phyloP scores from a whole-genome alignment of 768 basidiomycete species.

The Strobilomyces confusus region DNA sequence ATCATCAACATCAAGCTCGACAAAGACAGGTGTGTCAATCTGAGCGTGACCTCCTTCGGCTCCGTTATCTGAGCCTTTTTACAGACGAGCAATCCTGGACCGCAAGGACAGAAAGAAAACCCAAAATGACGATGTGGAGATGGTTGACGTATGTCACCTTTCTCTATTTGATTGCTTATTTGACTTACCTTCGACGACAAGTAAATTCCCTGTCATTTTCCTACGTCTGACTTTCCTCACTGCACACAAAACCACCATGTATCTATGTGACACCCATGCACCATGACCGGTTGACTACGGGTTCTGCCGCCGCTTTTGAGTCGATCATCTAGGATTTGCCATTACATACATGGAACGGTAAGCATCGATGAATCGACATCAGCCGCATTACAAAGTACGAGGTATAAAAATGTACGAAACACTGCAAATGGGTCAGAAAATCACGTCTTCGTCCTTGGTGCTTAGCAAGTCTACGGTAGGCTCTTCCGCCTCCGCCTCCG shows the following conservation, averaged over 20 bases:
- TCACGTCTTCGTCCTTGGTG: conserved; percentile 89
- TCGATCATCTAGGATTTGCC: conserved; percentile 5
- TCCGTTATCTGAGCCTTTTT: conserved; percentile 4
- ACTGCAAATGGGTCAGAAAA: conserved; percentile 55
- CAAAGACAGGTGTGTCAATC: conserved; percentile 66
- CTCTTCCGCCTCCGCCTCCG: conserved; percentile 28
- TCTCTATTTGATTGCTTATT: conserved; percentile 8
- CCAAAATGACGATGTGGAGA: conserved; percentile 64
- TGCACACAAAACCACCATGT: conserved; percentile 58
- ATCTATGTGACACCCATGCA: conserved; percentile 57
- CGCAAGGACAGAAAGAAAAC: conserved; percentile 79
- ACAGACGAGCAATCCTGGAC: conserved; percentile 79
- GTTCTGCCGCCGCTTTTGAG: not conserved
- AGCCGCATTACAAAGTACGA: not conserved
- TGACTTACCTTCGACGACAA: conserved; percentile 15
- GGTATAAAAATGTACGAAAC: conserved; percentile 9
- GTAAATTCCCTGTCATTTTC: conserved; percentile 18
- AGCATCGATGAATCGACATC: not conserved
- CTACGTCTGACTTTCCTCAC: conserved; percentile 9
- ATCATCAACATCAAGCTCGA: conserved; percentile 91
- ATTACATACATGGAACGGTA: conserved; percentile 12
- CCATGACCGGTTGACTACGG: conserved; percentile 39
- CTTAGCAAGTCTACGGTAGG: conserved; percentile 63
- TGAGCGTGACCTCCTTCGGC: not conserved
- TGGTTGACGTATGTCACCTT: conserved; percentile 63